A percentile compares a stretch with the other conserved stretches of the same genome.
Evolutionary conservation across 169 alveolate species (phyloP).

Genomic region (Amoebophrya sp.): DNA sequence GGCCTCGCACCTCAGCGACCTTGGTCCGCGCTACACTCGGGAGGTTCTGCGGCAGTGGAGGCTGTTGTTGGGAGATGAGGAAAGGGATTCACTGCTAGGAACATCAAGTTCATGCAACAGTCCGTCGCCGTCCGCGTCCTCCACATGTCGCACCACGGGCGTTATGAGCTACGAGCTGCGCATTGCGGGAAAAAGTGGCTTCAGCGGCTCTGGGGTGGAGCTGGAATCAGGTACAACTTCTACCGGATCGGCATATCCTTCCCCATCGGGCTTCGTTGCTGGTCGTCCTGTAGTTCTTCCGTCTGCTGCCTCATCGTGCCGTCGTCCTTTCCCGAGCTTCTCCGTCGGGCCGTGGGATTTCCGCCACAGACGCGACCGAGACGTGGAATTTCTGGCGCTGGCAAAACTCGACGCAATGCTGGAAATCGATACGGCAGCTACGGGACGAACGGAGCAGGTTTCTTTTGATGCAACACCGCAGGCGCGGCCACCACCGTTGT

Average conservation of each 20-base stretch:
- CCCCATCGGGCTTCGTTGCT: too few relatives aligned
- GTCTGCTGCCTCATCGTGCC: too few relatives aligned
- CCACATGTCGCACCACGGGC: neutral
- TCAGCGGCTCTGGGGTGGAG: too few relatives aligned
- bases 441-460: neutral
- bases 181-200: neutral
- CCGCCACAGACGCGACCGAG: neutral
- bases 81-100: neutral
- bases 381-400: neutral
- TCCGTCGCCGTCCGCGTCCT: too few relatives aligned
- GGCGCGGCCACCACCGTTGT: too few relatives aligned
- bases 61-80: neutral
- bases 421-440: neutral
- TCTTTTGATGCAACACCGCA: too few relatives aligned
- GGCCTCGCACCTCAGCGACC: neutral
- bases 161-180: neutral
- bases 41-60: neutral
- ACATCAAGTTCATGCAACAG: neutral
- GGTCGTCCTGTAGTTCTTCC: too few relatives aligned
- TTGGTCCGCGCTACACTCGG: neutral
- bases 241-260: neutral
- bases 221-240: neutral
- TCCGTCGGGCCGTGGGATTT: neutral
- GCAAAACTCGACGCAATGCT: neutral
- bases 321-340: neutral